These are phyloP conservation scores for Fraxinus quadrangulata DNA, from an alignment of 257 asterid genomes.

Conservation along the genomic window DNA sequence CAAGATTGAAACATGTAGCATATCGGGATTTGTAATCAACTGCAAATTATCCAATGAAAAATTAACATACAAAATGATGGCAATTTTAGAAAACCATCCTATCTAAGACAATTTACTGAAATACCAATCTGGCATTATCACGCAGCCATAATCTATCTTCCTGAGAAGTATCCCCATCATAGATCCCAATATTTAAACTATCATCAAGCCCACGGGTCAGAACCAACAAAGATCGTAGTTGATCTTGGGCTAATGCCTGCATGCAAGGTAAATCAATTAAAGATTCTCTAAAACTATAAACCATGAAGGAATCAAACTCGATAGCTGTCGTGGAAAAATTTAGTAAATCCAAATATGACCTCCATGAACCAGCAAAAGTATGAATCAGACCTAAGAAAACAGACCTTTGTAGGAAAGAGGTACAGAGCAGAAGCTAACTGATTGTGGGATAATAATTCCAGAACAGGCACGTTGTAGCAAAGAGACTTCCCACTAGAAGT, in stretches of 20 bases:
- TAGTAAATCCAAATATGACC: slow-evolving; percentile 24
- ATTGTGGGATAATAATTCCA: slow-evolving; percentile 67
- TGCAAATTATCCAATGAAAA: slow-evolving; percentile 44
- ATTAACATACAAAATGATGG: slow-evolving; percentile 23
- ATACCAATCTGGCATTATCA: slow-evolving; percentile 91
- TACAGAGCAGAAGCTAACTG: slow-evolving; percentile 80
- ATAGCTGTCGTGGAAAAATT: slow-evolving; percentile 15
- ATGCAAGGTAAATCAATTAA: slow-evolving; percentile 32
- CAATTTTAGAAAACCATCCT: slow-evolving; percentile 19
- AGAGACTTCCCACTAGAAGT: slow-evolving; percentile 99
- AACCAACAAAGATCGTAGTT: slow-evolving; percentile 66
- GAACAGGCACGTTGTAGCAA: slow-evolving; percentile 91
- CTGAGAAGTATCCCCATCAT: slow-evolving; percentile 93
- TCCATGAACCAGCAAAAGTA: slow-evolving; percentile 14
- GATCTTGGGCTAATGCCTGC: slow-evolving; percentile 99
- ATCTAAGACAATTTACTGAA: slow-evolving; percentile 30
- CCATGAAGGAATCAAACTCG: slow-evolving; percentile 19
- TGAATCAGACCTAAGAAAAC: slow-evolving; percentile 20
- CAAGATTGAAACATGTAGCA: slow-evolving; percentile 89
- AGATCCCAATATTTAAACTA: slow-evolving; percentile 76
- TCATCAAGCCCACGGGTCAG: slow-evolving; percentile 60
- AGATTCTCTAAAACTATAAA: slow-evolving; percentile 19
- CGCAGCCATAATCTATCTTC: slow-evolving; percentile 80
- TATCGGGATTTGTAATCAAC: slow-evolving; percentile 97
- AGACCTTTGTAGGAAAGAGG: slow-evolving; percentile 94